Conservation (phyloP, 1,284 basidiomycete species). For the Sanghuangporus sanghuang region DNA sequence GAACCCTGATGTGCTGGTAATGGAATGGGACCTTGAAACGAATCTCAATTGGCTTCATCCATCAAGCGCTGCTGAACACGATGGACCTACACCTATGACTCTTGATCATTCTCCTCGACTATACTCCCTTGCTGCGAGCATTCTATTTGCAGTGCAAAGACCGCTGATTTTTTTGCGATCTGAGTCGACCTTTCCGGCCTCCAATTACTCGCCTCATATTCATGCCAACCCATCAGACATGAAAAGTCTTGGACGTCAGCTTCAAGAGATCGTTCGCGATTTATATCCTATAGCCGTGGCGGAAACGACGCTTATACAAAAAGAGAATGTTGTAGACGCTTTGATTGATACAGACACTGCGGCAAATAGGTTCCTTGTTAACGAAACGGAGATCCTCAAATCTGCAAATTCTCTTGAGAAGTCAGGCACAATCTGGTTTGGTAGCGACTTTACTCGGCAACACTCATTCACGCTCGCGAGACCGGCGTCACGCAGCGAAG, state of each 20-base stretch:
- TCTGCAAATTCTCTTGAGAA: background rate
- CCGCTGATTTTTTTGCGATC: background rate
- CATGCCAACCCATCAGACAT: background rate
- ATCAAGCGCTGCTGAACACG: background rate
- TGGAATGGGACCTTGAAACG: conserved; percentile 4
- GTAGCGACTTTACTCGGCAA: background rate
- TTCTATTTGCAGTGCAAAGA: background rate
- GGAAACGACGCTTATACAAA: background rate
- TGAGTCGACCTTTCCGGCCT: background rate
- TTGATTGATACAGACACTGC: background rate
- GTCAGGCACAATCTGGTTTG: background rate
- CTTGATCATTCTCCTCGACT: conserved; percentile 6
- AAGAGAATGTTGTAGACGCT: background rate
- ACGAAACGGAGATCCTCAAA: background rate
- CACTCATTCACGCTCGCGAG: background rate
- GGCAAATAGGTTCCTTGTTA: background rate
- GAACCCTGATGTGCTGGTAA: conserved; percentile 2
- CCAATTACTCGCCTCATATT: background rate
- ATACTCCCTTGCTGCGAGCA: background rate
- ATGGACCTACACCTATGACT: too few species aligned
- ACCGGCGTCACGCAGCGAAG: background rate
- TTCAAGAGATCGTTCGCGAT: background rate
- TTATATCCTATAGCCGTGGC: background rate
- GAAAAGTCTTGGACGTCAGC: background rate
- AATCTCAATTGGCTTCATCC: background rate